phyloP scores from a whole-genome alignment of 805 yeast species.

The Yamadazyma endophytica region DNA sequence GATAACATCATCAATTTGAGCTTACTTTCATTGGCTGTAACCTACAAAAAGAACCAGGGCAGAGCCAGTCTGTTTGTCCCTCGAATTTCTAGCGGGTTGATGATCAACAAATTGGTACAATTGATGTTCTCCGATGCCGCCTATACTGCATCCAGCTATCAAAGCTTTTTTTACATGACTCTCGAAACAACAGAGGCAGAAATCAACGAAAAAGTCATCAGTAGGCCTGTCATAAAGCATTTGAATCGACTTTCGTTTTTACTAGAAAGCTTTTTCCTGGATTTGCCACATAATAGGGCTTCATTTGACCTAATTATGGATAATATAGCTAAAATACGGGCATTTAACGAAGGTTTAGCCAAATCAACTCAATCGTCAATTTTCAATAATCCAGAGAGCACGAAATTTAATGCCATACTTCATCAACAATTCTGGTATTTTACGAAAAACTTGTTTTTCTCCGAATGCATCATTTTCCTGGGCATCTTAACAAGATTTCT shows the following conservation, averaged over 20 bases:
- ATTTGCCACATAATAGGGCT: slow-evolving; percentile 9
- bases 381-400: slow-evolving; percentile 14
- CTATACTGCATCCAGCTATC: slow-evolving; percentile 12
- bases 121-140: slow-evolving; percentile 17
- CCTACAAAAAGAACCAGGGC: slow-evolving; percentile 13
- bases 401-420: slow-evolving; percentile 1
- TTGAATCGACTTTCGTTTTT: slow-evolving; percentile 46
- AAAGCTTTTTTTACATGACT: slow-evolving; percentile 16
- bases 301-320: slow-evolving; percentile 17
- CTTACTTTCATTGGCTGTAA: slow-evolving; percentile 32
- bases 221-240: slow-evolving; percentile 44
- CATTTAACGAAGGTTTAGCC: slow-evolving; percentile 24
- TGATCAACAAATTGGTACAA: slow-evolving; percentile 14
- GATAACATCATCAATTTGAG: slow-evolving; percentile 23
- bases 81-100: slow-evolving; percentile 13
- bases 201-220: neutral
- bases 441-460: slow-evolving; percentile 41
- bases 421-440: slow-evolving; percentile 32
- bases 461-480: slow-evolving; percentile 48
- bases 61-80: slow-evolving; percentile 11
- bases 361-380: slow-evolving; percentile 11
- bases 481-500: slow-evolving; percentile 41
- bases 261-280: slow-evolving; percentile 31
- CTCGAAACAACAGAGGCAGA: neutral
- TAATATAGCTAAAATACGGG: slow-evolving; percentile 18